Percentiles rank a stretch among this genome's conserved stretches.
phyloP scores from a whole-genome alignment of 164 flowering plant genomes.

The Nymphaea colorata region DNA sequence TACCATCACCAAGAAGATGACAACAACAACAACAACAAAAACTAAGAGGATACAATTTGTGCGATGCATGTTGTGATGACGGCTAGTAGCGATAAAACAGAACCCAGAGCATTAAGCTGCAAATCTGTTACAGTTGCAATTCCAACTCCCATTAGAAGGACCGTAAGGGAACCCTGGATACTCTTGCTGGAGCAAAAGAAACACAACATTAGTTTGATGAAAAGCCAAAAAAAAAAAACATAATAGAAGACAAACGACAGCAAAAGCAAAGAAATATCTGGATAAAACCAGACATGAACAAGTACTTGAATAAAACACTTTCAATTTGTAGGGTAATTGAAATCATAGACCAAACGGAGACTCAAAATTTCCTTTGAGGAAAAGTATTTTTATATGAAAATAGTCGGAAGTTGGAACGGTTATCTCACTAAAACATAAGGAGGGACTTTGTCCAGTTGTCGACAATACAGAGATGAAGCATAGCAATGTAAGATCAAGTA shows the following conservation, averaged over 20 bases:
- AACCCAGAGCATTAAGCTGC: slow-evolving; percentile 87
- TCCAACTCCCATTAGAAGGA: slow-evolving; percentile 82
- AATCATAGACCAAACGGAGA: too few relatives aligned
- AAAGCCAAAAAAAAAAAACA: background rate
- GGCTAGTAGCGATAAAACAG: slow-evolving; percentile 77
- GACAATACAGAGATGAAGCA: too few relatives aligned
- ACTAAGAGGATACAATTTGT: slow-evolving; percentile 82
- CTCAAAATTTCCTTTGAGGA: too few relatives aligned
- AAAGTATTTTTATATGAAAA: too few relatives aligned
- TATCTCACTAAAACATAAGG: too few relatives aligned
- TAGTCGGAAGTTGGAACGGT: too few relatives aligned
- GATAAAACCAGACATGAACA: background rate
- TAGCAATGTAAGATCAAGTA: too few relatives aligned
- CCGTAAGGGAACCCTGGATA: slow-evolving; percentile 49
- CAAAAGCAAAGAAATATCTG: background rate
- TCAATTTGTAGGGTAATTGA: background rate
- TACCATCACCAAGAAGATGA: background rate
- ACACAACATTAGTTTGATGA: slow-evolving; percentile 1
- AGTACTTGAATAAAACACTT: background rate
- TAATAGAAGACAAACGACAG: background rate
- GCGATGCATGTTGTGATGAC: slow-evolving; percentile 85
- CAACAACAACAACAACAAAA: background rate
- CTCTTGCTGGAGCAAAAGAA: slow-evolving; percentile 44
- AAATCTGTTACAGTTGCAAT: slow-evolving; percentile 95
- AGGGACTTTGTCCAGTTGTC: too few relatives aligned